Percentiles rank a stretch among this genome's conserved stretches.
Conservation (phyloP, 148 eudicot species). For the Vaccinium vitisidaea region DNA sequence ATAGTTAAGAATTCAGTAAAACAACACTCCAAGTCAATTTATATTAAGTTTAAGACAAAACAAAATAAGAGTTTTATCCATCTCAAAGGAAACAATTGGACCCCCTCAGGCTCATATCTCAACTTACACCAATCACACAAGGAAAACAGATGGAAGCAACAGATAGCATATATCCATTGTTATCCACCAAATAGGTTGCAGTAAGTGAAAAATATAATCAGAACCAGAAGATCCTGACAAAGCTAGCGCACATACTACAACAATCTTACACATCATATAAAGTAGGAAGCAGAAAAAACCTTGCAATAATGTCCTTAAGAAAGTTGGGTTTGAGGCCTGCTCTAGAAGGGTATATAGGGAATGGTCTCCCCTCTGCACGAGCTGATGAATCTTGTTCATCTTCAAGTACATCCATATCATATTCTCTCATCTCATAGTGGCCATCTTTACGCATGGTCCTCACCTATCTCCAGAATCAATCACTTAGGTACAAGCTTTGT, state of each 20-base stretch:
- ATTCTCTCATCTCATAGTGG: slow-evolving; percentile 91
- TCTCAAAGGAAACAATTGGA: background rate
- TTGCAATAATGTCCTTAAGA: slow-evolving; percentile 61
- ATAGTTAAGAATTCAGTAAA: background rate
- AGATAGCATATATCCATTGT: background rate
- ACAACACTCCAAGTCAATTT: background rate
- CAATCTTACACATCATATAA: background rate
- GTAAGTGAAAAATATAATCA: background rate
- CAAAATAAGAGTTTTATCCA: background rate
- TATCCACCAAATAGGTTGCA: background rate
- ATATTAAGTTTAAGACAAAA: background rate
- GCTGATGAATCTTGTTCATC: slow-evolving; percentile 55
- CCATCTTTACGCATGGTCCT: slow-evolving; percentile 52
- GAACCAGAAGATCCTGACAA: background rate
- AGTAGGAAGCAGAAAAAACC: slow-evolving; percentile 40
- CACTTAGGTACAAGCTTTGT: slow-evolving; percentile 4
- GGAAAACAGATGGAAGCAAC: slow-evolving; percentile 8
- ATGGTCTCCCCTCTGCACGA: slow-evolving; percentile 56
- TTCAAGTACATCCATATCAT: slow-evolving; percentile 66
- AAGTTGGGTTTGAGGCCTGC: slow-evolving; percentile 70
- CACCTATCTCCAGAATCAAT: slow-evolving; percentile 45
- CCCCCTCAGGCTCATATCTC: background rate
- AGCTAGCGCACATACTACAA: background rate
- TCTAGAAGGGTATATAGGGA: slow-evolving; percentile 88
- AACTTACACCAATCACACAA: slow-evolving; percentile 13